phyloP scores from a whole-genome alignment of 2,329 filamentous ascomycete species.

The Aspergillus ustus region DNA sequence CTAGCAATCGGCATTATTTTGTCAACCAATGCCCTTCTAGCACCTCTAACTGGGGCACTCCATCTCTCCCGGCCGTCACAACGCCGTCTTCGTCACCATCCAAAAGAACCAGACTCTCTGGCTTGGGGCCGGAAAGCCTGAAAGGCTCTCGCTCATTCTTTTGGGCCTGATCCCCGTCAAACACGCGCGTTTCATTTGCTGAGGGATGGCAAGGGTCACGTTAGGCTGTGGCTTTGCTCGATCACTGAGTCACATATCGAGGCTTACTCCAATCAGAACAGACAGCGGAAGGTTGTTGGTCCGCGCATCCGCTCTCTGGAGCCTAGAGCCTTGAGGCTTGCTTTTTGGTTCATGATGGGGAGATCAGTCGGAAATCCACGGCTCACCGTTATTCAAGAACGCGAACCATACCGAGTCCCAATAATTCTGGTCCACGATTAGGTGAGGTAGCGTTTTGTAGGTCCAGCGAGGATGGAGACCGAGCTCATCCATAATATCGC shows the following conservation, averaged over 20 bases:
- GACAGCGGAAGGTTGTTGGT: constrained; percentile 5
- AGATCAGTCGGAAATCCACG: neutral
- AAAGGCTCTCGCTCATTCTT: neutral
- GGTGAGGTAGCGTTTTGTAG: neutral
- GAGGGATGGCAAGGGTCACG: constrained; percentile 6
- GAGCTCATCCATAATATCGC: neutral
- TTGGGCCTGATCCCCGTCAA: neutral
- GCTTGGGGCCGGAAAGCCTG: constrained; percentile 10
- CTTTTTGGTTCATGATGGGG: neutral
- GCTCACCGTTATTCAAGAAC: neutral
- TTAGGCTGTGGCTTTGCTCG: constrained; percentile 18
- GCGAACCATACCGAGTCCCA: too few species aligned
- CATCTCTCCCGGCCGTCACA: neutral
- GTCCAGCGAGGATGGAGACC: neutral
- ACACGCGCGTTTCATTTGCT: constrained; percentile 8
- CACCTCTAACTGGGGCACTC: neutral
- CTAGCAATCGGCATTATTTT: neutral
- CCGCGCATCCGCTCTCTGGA: neutral
- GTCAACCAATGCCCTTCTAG: constrained; percentile 4
- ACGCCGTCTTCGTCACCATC: constrained; percentile 4
- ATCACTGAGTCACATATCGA: constrained; percentile 12
- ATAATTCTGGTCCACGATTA: neutral
- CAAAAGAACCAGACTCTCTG: constrained; percentile 2
- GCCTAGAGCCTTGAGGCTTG: neutral
- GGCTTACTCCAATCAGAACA: constrained; percentile 10